Evolutionary conservation across 257 asterid genomes (phyloP).

Genomic region (Parsonsia alboflavescens): DNA sequence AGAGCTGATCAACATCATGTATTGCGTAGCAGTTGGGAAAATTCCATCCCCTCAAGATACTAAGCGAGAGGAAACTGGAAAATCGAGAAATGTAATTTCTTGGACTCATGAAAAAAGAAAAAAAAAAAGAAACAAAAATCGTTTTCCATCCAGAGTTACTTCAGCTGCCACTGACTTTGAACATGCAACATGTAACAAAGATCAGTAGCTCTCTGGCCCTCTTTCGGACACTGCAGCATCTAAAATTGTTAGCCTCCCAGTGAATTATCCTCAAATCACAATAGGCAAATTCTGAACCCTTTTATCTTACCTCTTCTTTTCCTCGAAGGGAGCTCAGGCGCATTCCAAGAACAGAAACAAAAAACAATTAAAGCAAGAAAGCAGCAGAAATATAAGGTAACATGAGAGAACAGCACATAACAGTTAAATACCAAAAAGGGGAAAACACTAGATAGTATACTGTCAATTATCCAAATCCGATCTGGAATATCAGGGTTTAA

Average conservation of each 20-base stretch:
- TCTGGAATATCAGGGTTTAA: not conserved
- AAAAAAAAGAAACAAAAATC: not conserved
- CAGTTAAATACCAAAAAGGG: not conserved
- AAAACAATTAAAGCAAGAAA: not conserved
- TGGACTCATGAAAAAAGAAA: not conserved
- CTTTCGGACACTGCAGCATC: not conserved
- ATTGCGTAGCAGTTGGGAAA: too few relatives aligned
- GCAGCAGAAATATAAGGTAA: too few relatives aligned
- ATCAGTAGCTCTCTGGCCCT: too few relatives aligned
- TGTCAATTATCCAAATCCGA: not conserved
- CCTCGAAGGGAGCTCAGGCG: not conserved
- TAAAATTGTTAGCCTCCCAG: not conserved
- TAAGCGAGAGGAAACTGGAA: not conserved
- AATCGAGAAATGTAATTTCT: too few relatives aligned
- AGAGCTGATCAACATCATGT: too few relatives aligned
- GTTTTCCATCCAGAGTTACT: too few relatives aligned
- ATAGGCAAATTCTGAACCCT: not conserved
- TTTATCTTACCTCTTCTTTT: too few relatives aligned
- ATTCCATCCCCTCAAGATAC: too few relatives aligned
- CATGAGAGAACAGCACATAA: not conserved
- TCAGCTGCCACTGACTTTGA: too few relatives aligned
- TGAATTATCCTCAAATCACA: not conserved
- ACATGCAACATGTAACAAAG: not conserved
- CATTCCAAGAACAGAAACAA: not conserved
- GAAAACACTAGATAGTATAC: not conserved